Evolutionary conservation across 441 rosid genomes (phyloP).

Genomic region (Euphorbia schlechtendalii): DNA sequence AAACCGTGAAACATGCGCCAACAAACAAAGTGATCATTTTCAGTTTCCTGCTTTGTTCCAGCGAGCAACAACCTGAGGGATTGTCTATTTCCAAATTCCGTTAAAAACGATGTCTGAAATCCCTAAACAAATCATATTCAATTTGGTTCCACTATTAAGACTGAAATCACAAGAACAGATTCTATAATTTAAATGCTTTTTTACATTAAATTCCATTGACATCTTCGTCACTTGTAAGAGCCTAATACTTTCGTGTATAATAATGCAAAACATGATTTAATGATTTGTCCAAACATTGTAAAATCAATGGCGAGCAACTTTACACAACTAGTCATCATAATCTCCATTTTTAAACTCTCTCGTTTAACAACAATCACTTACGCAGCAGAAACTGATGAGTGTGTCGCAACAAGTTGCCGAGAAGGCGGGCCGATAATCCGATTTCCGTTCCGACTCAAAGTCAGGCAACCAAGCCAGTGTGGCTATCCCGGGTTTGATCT

Average conservation of each 20-base stretch:
- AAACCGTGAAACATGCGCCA: too few relatives aligned
- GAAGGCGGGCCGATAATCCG: conserved; percentile 16
- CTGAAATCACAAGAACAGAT: conserved; percentile 2
- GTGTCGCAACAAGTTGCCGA: conserved; percentile 14
- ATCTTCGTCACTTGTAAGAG: not conserved
- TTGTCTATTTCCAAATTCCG: conserved; percentile 2
- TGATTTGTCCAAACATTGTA: not conserved
- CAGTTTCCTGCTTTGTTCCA: not conserved
- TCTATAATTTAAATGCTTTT: not conserved
- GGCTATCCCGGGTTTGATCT: conserved; percentile 31
- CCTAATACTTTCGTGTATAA: not conserved
- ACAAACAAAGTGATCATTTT: too few relatives aligned
- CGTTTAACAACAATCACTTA: not conserved
- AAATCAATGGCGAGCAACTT: not conserved
- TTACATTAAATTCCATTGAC: not conserved
- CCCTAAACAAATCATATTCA: not conserved
- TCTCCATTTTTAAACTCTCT: not conserved
- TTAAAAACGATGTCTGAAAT: not conserved
- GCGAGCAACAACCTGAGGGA: not conserved
- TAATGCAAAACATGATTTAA: too few relatives aligned
- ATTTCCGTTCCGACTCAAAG: conserved; percentile 28
- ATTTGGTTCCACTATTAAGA: not conserved
- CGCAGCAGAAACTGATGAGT: not conserved
- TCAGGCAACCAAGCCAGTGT: conserved; percentile 16
- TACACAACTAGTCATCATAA: not conserved